Evolutionary conservation across 2,329 filamentous ascomycete species (phyloP), one percentile per base, ranked within the genome.

Genomic region (Colletotrichum eleusines): DNA sequence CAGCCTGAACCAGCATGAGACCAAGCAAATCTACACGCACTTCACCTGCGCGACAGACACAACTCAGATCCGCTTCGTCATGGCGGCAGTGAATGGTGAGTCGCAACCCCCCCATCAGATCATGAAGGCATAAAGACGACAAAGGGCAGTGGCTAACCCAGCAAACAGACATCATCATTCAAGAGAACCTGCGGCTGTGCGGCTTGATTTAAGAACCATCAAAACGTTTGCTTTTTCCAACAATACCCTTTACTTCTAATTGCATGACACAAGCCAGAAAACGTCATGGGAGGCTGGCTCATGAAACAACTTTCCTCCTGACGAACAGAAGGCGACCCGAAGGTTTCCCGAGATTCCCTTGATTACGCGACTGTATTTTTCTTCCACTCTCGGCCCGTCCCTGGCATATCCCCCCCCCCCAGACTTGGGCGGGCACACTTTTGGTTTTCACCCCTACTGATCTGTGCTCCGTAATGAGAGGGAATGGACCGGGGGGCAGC

Each of bases 11-110:
- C 96, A 98, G 84, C 95, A 98, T 81, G 96, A 98, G 86, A 97
- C 94, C 66, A 99, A 99, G 88, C 96, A 99, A 83, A 98, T 99
- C 82, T 99, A 99, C 88, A 99, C 96, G 71, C 96, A 98, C 84
- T 99, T 99, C 85, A 99, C 96, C 61, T 98, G 96, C 81, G 96
- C 96, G 72, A 99, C 96, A 59, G 96, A 99, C 81, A 99, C 96
- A 40, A 98, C 96, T 78, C 96, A 99, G 83, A 99, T 99, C 78
- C 92, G 96, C 80, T 98, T 99, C 87, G 96, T 99, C 84, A 99
- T 99, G 96, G 95, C 95, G 73, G 96, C 96, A 76, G 96, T 99
- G 79, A 99, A 99, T 85, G 95, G 95, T 97, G 88, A 78, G 91
- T 81, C 57, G 35, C 50, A 18, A 1, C 14, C 14, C 11, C n/a